phyloP scores from a whole-genome alignment of 169 alveolate genomes.

The Plasmodium reichenowi region DNA sequence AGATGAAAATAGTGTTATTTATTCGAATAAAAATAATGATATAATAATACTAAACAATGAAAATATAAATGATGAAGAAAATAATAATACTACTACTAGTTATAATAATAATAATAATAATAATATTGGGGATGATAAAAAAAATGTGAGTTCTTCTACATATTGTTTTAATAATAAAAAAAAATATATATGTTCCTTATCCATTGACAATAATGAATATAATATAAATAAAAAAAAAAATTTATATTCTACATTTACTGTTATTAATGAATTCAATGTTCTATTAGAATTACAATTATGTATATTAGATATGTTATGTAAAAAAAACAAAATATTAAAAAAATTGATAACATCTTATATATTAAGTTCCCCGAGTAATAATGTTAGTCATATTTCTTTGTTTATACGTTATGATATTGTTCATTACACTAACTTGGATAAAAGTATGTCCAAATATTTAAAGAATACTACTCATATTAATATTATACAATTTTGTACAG shows the following conservation, averaged over 20 bases:
- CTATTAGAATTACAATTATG: slow-evolving; percentile 58
- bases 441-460: slow-evolving; percentile 14
- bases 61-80: neutral
- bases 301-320: slow-evolving; percentile 66
- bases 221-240: neutral
- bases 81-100: neutral
- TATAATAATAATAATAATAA: neutral
- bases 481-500: slow-evolving; percentile 34
- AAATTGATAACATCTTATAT: slow-evolving; percentile 57
- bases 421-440: slow-evolving; percentile 34
- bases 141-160: too few species aligned
- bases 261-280: slow-evolving; percentile 24
- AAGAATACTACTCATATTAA: slow-evolving; percentile 20
- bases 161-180: neutral
- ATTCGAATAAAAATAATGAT: neutral
- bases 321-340: slow-evolving; percentile 28
- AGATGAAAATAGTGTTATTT: neutral
- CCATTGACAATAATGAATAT: neutral
- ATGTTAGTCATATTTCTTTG: slow-evolving; percentile 35
- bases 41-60: neutral
- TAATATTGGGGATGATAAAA: neutral
- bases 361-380: slow-evolving; percentile 15
- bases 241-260: neutral
- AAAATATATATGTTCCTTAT: neutral
- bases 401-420: slow-evolving; percentile 62